phyloP scores from a whole-genome alignment of 2,329 filamentous ascomycete genomes.

The Ophiosphaerella herpotricha region DNA sequence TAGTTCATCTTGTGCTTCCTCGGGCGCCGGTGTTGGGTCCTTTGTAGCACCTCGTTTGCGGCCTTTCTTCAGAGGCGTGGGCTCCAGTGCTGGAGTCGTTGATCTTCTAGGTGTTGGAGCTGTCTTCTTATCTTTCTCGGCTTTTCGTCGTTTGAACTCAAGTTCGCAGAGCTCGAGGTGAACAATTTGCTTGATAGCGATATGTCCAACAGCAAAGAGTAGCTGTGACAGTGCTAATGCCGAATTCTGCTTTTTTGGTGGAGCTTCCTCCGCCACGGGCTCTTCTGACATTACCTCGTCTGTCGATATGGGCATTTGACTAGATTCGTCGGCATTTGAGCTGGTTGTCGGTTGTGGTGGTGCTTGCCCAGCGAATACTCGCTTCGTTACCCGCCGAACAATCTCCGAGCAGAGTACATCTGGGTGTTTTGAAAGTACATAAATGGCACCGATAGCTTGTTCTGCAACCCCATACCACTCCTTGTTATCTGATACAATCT shows the following conservation, averaged over 20 bases:
- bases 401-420: conserved; percentile 92
- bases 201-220: conserved; percentile 92
- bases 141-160: conserved; percentile 96
- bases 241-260: conserved; percentile 62
- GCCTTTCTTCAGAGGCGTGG: conserved; percentile 47
- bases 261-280: conserved; percentile 30
- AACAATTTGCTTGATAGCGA: conserved; percentile 98
- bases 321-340: conserved; percentile 39
- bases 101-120: conserved; percentile 41
- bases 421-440: conserved; percentile 89
- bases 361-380: conserved; percentile 71
- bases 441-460: conserved; percentile 94
- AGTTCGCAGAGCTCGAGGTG: conserved; percentile 96
- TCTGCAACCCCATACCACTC: conserved; percentile 95
- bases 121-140: conserved; percentile 75
- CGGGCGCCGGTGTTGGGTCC: conserved; percentile 53
- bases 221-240: conserved; percentile 84
- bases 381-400: conserved; percentile 80
- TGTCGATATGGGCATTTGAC: conserved; percentile 11
- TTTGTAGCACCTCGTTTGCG: conserved; percentile 46
- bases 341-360: conserved; percentile 38
- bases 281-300: conserved; percentile 27
- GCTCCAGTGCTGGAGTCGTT: conserved; percentile 22
- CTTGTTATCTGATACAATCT: conserved; percentile 85
- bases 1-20: conserved; percentile 78